These are phyloP conservation scores for Fusarium succisae DNA, from an alignment of 2,329 filamentous ascomycete genomes.

Conservation along the genomic window DNA sequence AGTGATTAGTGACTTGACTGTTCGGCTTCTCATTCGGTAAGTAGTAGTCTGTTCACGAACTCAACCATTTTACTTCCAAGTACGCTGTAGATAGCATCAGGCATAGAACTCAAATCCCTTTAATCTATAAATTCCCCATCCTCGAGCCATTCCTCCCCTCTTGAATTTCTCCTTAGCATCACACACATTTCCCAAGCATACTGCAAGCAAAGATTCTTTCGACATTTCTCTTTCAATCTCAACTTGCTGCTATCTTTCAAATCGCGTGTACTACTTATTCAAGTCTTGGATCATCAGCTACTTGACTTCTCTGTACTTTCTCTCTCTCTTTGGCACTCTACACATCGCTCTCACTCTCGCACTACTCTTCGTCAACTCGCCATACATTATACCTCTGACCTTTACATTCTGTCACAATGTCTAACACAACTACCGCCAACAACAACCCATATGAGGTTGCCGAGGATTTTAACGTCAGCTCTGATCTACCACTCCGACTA, in stretches of 20 bases:
- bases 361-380: no score
- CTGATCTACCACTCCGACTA: neutral
- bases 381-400: neutral
- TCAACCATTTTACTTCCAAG: neutral
- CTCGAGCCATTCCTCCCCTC: accelerated
- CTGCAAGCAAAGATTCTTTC: neutral
- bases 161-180: neutral
- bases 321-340: no score
- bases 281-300: neutral
- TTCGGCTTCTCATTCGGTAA: neutral
- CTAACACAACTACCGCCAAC: neutral
- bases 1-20: neutral
- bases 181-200: neutral
- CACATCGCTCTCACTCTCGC: neutral
- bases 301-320: neutral
- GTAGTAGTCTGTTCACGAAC: neutral
- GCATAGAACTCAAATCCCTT: no score
- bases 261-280: no score
- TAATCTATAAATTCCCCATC: neutral
- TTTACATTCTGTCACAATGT: neutral
- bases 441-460: neutral
- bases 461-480: neutral
- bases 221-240: neutral
- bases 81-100: neutral
- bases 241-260: neutral